A percentile compares a stretch with the other conserved stretches of the same genome.
Evolutionary conservation across 2,329 filamentous ascomycete genomes (phyloP).

Genomic region (Fusarium hostae): DNA sequence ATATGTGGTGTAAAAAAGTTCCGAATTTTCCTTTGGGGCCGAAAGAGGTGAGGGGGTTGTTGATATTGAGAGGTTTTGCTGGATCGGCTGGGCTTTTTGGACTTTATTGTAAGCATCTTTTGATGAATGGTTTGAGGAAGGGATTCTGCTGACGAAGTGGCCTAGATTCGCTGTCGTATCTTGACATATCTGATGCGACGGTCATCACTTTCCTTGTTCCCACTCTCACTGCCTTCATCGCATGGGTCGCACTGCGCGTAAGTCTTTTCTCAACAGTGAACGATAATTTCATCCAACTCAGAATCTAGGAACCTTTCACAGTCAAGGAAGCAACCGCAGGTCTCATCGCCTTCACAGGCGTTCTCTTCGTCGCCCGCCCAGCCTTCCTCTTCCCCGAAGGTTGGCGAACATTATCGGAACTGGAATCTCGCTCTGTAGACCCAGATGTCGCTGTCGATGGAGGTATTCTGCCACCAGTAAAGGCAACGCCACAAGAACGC

Average conservation of each 20-base stretch:
- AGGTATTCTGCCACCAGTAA: conserved; percentile 46
- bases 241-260: conserved; percentile 62
- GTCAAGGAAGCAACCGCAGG: conserved; percentile 75
- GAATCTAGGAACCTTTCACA: conserved; percentile 74
- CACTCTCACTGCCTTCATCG: conserved; percentile 72
- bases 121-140: accelerated
- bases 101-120: conserved; percentile 50
- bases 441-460: conserved; percentile 15
- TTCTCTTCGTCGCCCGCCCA: conserved; percentile 80
- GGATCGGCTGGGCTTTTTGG: conserved; percentile 77
- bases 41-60: conserved; percentile 68
- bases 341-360: conserved; percentile 75
- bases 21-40: conserved; percentile 75
- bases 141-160: not conserved
- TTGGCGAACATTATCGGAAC: not conserved
- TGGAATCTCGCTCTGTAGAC: not conserved
- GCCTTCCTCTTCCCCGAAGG: conserved; percentile 62
- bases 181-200: conserved; percentile 81
- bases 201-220: conserved; percentile 84
- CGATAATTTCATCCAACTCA: accelerated
- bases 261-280: not conserved
- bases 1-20: conserved; percentile 55
- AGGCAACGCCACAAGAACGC: conserved; percentile 67
- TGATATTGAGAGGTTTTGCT: conserved; percentile 71
- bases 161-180: conserved; percentile 66